Base-by-base conservation (phyloP, 495 filamentous ascomycete species). In the Coniosporium apollinis region DNA sequence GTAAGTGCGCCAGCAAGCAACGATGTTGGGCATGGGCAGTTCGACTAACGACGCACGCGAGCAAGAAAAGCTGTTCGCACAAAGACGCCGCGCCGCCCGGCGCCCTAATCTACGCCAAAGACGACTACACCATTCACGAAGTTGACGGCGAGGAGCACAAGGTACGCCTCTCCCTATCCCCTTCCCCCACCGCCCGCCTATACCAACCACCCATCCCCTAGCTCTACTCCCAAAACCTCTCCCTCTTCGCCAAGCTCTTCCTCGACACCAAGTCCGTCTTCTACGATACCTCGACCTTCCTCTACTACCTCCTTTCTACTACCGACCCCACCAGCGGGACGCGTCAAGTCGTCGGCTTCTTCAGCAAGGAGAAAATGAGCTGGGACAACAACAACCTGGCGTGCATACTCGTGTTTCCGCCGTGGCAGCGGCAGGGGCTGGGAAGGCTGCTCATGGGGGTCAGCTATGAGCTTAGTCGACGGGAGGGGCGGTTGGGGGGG, bases 371-470 rank as follows among this genome's bases (percentile, higher is more conserved):
- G 60, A 96, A 96, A 49, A 76, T 93, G 57, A 89, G 82, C 3
- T 99, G 89, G 89, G 89, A 99, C 49, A 82, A 89, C 46, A 94
- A 96, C 54, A 99, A 96, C 44, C 70, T 99, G 0, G 89, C 89
- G 3, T 99, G 89, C 51, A 99, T 99, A 40, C 64, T 94, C 17
- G 69, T 99, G 8, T 94, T 99, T 51, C 89, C 91, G 2, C 89
- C 89, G 1, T 96, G 86, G 69, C 89, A 96, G 52, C 72, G 76
- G 34, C 82, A 79, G 43, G 83, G 85, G 10, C 69, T 94, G 3
- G 89, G 89, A 5, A 76, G 83, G 38, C 59, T 94, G 30, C 67
- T 99, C 31, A 96, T 96, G 72, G 83, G 82, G 26, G 74, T 86
- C 7, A 86, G 79, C 34, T 99, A 96, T 56, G 84, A 85, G 50